Conservation (phyloP, 139 green algal genomes). For the Chlamydomonas sp. region DNA sequence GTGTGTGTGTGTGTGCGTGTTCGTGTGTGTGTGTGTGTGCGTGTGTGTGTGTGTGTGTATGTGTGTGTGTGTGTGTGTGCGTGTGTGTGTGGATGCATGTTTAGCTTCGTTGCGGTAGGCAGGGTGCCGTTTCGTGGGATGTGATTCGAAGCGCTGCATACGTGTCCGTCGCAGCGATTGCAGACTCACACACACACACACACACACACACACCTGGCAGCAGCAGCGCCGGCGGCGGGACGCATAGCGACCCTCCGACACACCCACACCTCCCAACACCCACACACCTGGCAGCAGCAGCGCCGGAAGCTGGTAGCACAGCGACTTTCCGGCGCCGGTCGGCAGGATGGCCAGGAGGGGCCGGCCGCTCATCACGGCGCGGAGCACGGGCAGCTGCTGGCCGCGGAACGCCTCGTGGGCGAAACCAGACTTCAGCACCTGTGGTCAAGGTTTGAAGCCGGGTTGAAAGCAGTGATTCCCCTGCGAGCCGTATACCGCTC, state of each 20-base stretch:
- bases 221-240: neutral
- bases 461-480: too few species aligned
- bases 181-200: neutral
- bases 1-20: neutral
- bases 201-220: neutral
- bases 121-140: neutral
- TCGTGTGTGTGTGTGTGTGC: neutral
- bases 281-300: conserved; percentile 58
- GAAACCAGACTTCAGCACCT: too few species aligned
- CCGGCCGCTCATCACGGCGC: conserved; percentile 48
- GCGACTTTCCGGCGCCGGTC: conserved; percentile 83
- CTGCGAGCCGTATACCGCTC: too few species aligned
- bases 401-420: too few species aligned
- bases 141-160: neutral
- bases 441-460: too few species aligned
- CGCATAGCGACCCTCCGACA: neutral
- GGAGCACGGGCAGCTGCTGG: conserved; percentile 3
- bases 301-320: conserved; percentile 89
- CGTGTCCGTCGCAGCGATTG: too few species aligned
- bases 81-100: too few species aligned
- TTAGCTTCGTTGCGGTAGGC: neutral
- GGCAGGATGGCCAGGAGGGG: conserved; percentile 80
- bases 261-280: neutral
- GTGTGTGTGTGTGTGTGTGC: neutral
- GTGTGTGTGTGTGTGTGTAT: neutral